Percentiles rank a stretch among this genome's conserved stretches.
Conservation (phyloP, 345 rosid genomes). For the Pistacia vera region DNA sequence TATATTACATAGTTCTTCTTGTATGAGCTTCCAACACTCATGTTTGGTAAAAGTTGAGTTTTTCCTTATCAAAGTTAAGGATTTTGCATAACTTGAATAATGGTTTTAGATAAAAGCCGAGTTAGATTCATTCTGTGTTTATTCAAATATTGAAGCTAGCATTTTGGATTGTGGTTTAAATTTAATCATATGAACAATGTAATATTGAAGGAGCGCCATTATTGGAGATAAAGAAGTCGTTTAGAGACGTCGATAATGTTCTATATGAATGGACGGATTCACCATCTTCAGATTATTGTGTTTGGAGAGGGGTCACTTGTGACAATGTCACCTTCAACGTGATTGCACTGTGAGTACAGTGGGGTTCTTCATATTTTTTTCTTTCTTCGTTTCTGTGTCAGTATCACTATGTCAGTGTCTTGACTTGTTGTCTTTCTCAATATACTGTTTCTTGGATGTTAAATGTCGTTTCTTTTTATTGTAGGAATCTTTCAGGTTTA, state of each 20-base stretch:
- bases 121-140: neutral
- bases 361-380: slow-evolving; percentile 9
- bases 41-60: slow-evolving; percentile 2
- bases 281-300: slow-evolving; percentile 80
- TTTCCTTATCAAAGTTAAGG: neutral
- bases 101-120: neutral
- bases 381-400: neutral
- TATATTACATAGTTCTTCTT: neutral
- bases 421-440: neutral
- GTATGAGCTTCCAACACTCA: neutral
- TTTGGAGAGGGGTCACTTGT: slow-evolving; percentile 89
- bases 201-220: slow-evolving; percentile 58
- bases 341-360: slow-evolving; percentile 71
- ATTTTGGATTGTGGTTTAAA: neutral
- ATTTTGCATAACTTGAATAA: slow-evolving; percentile 2
- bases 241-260: slow-evolving; percentile 87
- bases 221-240: slow-evolving; percentile 91
- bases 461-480: slow-evolving; percentile 23
- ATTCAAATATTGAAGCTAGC: neutral
- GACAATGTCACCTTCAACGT: slow-evolving; percentile 86
- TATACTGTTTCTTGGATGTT: slow-evolving; percentile 19
- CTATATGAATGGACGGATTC: slow-evolving; percentile 86
- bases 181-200: neutral
- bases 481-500: slow-evolving; percentile 85
- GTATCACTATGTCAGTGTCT: neutral